These are phyloP conservation scores for Anisodus acutangulus DNA, from an alignment of 257 asterid species.

Conservation along the genomic window DNA sequence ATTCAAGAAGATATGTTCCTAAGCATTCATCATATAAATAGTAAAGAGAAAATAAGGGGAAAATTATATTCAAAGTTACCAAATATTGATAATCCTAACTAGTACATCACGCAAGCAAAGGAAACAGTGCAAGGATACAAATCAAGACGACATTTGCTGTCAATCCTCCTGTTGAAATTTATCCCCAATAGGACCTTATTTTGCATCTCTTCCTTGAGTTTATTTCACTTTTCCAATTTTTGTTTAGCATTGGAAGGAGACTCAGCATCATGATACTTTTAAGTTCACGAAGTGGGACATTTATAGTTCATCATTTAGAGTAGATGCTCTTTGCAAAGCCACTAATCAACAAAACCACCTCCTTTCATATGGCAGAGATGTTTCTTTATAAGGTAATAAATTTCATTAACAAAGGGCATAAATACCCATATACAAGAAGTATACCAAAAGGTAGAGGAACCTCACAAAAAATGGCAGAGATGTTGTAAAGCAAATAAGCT, in stretches of 20 bases:
- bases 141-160: neutral
- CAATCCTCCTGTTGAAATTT: neutral
- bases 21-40: neutral
- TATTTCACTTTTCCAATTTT: neutral
- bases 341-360: constrained; percentile 7
- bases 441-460: no score
- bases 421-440: no score
- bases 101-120: neutral
- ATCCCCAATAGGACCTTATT: neutral
- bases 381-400: no score
- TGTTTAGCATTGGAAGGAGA: constrained; percentile 2
- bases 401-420: no score
- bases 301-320: neutral
- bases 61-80: neutral
- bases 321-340: constrained; percentile 13
- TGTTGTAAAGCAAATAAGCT: neutral
- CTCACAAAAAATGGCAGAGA: neutral
- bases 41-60: constrained; percentile 11
- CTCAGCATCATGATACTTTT: constrained; percentile 4
- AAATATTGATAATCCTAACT: constrained; percentile 1
- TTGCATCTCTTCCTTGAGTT: neutral
- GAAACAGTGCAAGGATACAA: neutral
- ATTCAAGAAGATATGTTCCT: neutral
- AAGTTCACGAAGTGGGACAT: neutral
- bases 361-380: neutral